Percentiles rank a stretch among this genome's conserved stretches.
Conservation (phyloP, 257 asterid species). For the Jasminum sambac region DNA sequence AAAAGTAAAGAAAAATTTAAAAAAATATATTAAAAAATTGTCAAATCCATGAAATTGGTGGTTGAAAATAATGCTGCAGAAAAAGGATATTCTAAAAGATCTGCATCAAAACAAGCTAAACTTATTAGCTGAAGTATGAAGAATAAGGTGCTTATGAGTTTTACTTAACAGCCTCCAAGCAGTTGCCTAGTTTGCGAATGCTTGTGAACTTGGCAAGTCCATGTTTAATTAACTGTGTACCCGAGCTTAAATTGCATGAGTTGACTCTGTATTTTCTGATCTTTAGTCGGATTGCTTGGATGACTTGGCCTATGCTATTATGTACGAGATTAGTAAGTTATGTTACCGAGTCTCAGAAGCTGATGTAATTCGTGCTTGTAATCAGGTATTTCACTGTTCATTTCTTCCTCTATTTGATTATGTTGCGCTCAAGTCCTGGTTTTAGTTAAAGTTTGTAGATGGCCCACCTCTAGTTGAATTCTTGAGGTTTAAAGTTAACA, state of each 20-base stretch:
- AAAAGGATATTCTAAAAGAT: too few relatives aligned
- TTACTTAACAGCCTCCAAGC: neutral
- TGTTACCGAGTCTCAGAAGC: constrained; percentile 69
- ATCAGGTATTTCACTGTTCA: constrained; percentile 51
- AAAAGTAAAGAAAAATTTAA: too few relatives aligned
- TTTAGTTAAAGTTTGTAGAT: neutral
- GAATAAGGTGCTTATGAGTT: neutral
- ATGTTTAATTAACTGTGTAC: neutral
- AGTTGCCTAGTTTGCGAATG: neutral
- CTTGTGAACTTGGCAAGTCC: neutral
- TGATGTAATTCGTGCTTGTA: constrained; percentile 83
- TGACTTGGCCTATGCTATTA: constrained; percentile 75
- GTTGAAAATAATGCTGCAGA: too few relatives aligned
- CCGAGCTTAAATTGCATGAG: neutral
- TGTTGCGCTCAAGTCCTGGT: neutral
- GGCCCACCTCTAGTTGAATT: neutral
- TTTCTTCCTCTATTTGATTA: neutral
- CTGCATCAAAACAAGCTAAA: neutral
- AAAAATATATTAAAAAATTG: too few relatives aligned
- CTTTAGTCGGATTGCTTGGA: constrained; percentile 77
- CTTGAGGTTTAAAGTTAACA: neutral
- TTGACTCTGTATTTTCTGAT: neutral
- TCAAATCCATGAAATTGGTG: too few relatives aligned
- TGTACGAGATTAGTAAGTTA: constrained; percentile 67
- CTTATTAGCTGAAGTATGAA: neutral